Conservation (phyloP, 1,284 basidiomycete genomes). For the Malassezia sp. region DNA sequence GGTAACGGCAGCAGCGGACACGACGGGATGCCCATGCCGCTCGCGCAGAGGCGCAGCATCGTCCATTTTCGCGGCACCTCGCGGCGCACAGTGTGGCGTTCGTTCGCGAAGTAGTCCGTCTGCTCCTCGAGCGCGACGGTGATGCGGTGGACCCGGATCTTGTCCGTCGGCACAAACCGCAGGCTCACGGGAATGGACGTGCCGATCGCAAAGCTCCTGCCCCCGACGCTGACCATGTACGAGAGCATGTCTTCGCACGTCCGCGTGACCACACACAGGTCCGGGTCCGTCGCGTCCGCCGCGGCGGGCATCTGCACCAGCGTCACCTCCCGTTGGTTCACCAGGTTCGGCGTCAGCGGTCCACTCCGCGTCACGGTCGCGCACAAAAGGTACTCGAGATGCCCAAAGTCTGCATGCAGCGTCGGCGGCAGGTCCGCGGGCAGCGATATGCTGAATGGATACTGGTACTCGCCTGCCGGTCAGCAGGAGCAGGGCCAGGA, state of each 20-base stretch:
- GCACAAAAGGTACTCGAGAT: constrained; percentile 67
- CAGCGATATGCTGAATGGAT: constrained; percentile 80
- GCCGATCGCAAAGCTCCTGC: constrained; percentile 58
- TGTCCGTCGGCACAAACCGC: constrained; percentile 67
- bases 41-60: constrained; percentile 57
- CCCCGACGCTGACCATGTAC: constrained; percentile 65
- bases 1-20: constrained; percentile 59
- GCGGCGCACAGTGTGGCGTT: constrained; percentile 58
- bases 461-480: constrained; percentile 85
- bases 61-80: constrained; percentile 61
- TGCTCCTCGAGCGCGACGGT: constrained; percentile 64
- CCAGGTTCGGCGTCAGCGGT: constrained; percentile 64
- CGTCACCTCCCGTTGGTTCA: constrained; percentile 61
- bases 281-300: constrained; percentile 64
- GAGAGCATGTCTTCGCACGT: constrained; percentile 86
- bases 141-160: constrained; percentile 70
- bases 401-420: constrained; percentile 66
- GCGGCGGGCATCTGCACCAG: constrained; percentile 73
- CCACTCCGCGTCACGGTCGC: constrained; percentile 75
- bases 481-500: too few species aligned
- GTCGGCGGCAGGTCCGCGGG: constrained; percentile 70
- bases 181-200: constrained; percentile 69
- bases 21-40: constrained; percentile 55
- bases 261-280: constrained; percentile 75
- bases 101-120: constrained; percentile 51